phyloP scores from a whole-genome alignment of 2,329 filamentous ascomycete species.

The Aspergillus flavus region DNA sequence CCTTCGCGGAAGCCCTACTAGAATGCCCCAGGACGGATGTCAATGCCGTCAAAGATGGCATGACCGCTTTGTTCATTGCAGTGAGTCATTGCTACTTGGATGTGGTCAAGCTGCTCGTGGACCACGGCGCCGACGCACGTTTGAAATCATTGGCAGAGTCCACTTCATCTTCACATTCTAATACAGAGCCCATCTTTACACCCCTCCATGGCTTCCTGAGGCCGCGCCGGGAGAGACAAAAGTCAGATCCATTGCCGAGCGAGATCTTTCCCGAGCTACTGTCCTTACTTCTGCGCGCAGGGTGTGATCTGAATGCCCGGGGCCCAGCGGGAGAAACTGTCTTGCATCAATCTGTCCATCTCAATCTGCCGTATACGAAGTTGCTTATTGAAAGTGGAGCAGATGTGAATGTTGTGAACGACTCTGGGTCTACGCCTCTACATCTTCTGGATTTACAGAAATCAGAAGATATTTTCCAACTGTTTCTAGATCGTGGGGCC shows the following conservation, averaged over 20 bases:
- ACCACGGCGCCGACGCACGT: slow-evolving; percentile 10
- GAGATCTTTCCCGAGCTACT: neutral
- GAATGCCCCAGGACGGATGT: neutral
- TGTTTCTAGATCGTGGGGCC: slow-evolving; percentile 19
- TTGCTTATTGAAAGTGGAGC: slow-evolving; percentile 11
- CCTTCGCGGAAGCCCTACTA: neutral
- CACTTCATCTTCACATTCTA: neutral
- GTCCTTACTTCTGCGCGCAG: slow-evolving; percentile 14
- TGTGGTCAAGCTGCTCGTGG: slow-evolving; percentile 13
- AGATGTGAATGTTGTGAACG: slow-evolving; percentile 9
- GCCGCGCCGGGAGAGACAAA: neutral
- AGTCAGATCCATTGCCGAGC: neutral
- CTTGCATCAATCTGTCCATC: neutral
- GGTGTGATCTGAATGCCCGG: slow-evolving; percentile 16
- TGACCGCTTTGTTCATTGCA: neutral
- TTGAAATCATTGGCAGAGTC: neutral
- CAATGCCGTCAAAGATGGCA: neutral
- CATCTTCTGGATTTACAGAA: slow-evolving; percentile 12
- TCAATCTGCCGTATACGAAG: neutral
- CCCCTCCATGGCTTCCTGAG: slow-evolving; percentile 6
- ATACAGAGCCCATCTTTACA: neutral
- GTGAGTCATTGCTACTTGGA: neutral
- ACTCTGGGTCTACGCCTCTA: slow-evolving; percentile 14
- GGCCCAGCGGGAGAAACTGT: slow-evolving; percentile 4
- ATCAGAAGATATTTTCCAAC: slow-evolving; percentile 5